A percentile compares a stretch with the other conserved stretches of the same genome.
phyloP scores from a whole-genome alignment of 306 rosid species.

The Medicago arabica region DNA sequence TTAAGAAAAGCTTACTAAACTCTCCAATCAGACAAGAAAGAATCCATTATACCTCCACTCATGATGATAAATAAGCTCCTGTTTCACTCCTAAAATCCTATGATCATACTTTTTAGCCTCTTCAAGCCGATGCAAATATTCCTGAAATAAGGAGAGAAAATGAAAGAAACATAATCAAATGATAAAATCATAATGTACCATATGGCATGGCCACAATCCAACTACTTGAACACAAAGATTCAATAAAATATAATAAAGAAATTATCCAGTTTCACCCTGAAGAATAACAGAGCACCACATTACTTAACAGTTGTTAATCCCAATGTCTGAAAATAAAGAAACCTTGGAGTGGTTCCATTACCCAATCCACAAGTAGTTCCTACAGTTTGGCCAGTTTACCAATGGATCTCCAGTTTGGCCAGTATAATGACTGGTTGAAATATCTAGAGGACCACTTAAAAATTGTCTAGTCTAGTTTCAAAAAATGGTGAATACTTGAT shows the following conservation, averaged over 20 bases:
- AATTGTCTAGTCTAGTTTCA: not conserved
- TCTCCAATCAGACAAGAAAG: constrained; percentile 31
- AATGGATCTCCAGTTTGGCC: not conserved
- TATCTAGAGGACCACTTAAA: not conserved
- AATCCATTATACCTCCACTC: constrained; percentile 74
- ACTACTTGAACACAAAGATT: not conserved
- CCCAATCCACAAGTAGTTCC: not conserved
- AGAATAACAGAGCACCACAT: not conserved
- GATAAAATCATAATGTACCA: constrained; percentile 36
- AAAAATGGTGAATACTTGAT: constrained; percentile 1
- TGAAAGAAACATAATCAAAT: not conserved
- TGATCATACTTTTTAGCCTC: constrained; percentile 98
- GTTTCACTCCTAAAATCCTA: constrained; percentile 85
- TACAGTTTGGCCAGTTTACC: not conserved
- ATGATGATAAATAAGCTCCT: constrained; percentile 89
- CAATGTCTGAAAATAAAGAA: not conserved
- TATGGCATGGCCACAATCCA: constrained; percentile 29
- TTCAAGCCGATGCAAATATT: constrained; percentile 66
- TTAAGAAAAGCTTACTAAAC: constrained; percentile 29
- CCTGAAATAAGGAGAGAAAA: constrained; percentile 52
- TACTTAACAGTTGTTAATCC: not conserved
- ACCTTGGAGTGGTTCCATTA: not conserved
- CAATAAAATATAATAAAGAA: constrained; percentile 2
- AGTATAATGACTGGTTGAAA: not conserved
- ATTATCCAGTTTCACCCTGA: constrained; percentile 9